Percentiles rank a stretch among this genome's conserved stretches.
Conservation (phyloP, 2,329 filamentous ascomycete species). For the Sarocladium oryzae region DNA sequence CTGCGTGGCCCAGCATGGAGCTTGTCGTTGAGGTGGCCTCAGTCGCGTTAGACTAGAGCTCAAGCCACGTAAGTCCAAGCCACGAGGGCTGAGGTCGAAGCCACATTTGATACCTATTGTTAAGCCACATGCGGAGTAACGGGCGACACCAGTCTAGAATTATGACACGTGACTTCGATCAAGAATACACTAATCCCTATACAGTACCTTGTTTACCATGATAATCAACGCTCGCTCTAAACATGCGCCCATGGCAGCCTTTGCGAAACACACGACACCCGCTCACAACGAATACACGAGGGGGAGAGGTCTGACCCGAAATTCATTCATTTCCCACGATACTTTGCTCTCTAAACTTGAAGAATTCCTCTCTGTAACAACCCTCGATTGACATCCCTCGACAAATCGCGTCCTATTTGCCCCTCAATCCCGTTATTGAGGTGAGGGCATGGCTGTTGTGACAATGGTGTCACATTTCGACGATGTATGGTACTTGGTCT, state of each 20-base stretch:
- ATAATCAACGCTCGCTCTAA: background rate
- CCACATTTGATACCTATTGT: too few relatives aligned
- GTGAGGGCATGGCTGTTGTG: background rate
- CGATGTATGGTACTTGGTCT: background rate
- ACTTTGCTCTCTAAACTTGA: too few relatives aligned
- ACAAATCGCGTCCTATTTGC: background rate
- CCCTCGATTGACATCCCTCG: too few relatives aligned
- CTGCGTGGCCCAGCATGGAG: constrained; percentile 1
- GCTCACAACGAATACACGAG: background rate
- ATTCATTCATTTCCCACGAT: too few relatives aligned
- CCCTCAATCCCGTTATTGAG: background rate
- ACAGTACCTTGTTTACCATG: constrained; percentile 9
- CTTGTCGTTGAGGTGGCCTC: constrained; percentile 30
- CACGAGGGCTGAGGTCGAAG: constrained; percentile 9
- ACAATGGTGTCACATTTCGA: background rate
- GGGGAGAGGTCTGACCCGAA: too few relatives aligned
- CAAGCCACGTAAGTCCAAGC: background rate
- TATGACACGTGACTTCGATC: background rate
- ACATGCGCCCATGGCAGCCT: constrained; percentile 4
- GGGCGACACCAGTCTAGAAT: too few relatives aligned
- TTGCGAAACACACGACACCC: background rate
- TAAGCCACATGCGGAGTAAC: too few relatives aligned
- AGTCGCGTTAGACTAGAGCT: constrained; percentile 2
- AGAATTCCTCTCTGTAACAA: too few relatives aligned
- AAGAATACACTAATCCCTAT: constrained; percentile 4